Conservation (phyloP, 2,329 filamentous ascomycete genomes). For the Trichoderma gracile region DNA sequence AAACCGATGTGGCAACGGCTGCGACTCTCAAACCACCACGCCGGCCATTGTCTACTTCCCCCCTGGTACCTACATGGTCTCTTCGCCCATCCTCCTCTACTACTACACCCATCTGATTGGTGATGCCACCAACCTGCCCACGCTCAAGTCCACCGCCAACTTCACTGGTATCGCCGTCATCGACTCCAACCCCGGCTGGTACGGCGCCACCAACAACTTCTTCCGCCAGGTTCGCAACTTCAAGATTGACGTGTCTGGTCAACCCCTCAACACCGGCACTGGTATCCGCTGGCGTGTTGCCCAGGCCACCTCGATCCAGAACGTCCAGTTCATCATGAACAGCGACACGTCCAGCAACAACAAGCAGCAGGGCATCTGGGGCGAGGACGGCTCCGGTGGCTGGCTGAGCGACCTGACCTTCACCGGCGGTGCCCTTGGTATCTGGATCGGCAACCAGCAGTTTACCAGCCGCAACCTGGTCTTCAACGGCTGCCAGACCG, state of each 20-base stretch:
- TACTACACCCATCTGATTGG: conserved; percentile 96
- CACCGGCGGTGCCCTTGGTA: conserved; percentile 76
- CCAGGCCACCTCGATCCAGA: conserved; percentile 79
- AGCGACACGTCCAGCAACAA: conserved; percentile 64
- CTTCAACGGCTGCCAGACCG: conserved; percentile 80
- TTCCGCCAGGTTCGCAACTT: conserved; percentile 83
- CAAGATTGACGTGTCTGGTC: conserved; percentile 70
- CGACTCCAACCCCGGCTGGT: conserved; percentile 87
- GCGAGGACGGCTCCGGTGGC: conserved; percentile 81
- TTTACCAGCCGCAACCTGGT: conserved; percentile 81
- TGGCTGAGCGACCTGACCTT: conserved; percentile 83
- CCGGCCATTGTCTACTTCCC: conserved; percentile 93
- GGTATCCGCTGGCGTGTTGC: conserved; percentile 85
- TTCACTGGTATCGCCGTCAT: conserved; percentile 88
- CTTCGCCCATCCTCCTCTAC: conserved; percentile 74
- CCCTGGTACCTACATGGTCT: conserved; percentile 80
- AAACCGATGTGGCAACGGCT: conserved; percentile 74
- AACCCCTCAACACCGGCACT: conserved; percentile 61
- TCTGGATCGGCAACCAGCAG: conserved; percentile 83
- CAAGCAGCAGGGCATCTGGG: conserved; percentile 75
- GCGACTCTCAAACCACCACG: conserved; percentile 79
- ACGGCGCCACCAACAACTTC: conserved; percentile 81
- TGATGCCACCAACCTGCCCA: conserved; percentile 70
- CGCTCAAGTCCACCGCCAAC: conserved; percentile 68
- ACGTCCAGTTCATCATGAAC: conserved; percentile 79